Evolutionary conservation across 2,329 filamentous ascomycete genomes (phyloP), one percentile per base, ranked within the genome.

Genomic region (Venturia aucupariae): DNA sequence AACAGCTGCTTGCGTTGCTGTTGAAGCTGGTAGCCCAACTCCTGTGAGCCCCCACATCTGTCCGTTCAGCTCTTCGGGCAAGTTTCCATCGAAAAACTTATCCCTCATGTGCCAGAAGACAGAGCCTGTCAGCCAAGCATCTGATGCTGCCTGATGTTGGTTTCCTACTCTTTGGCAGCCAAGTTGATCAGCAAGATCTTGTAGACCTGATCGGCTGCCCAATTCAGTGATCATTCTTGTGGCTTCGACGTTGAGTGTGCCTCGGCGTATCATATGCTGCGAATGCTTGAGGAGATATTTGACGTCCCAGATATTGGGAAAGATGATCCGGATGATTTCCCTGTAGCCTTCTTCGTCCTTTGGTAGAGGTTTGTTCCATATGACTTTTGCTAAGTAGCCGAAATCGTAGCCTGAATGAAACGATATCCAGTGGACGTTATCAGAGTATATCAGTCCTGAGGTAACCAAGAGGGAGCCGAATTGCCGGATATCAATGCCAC

Each of bases 341-440:
- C 95, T 90, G 75, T 97, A 99, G 68, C 94, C 88, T 61, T 87
- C 84, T 74, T 97, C 94, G 69, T 96, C 91, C 69, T 92, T 90
- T 0, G 94, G 94, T 8, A 99, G 81, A 55, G 88, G 86, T 68
- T 87, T 84, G 76, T 90, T 90, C 65, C 90, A 88, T 74, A 99
- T 87, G 65, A 97, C 86, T 78, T 99, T 99, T 72, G 95, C 92
- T 59, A 99, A 81, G 72, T 97, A 97, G 60, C 92, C 94, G 76
- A 99, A 97, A 78, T 99, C 94, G 77, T 99, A 99, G 66, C 93
- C 94, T 35, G 91, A 94, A 75, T 99, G 94, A 78, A 97, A 97
- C 4, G 91, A 96, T 68, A 99, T 90, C 94, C 94, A 99, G 74
- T 91, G 88, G 64, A 97, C 90, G 65, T 95, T 87, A 46, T 94